Evolutionary conservation across 176 grass and related monocot species (phyloP).

Genomic region (Triticum dicoccoides): DNA sequence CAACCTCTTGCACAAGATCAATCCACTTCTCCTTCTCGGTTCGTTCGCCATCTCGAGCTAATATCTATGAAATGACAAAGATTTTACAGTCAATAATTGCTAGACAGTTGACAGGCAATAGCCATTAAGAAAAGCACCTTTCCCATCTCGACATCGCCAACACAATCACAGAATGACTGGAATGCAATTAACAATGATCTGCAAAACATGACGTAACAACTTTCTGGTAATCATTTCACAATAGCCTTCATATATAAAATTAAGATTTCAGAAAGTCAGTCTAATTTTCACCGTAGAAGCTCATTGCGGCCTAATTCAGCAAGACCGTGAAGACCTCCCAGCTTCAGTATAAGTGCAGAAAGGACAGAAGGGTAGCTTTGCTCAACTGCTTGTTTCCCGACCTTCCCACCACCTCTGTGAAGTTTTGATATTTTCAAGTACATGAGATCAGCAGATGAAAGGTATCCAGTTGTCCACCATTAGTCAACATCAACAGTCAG

Average conservation of each 20-base stretch:
- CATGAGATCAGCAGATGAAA: slow-evolving; percentile 37
- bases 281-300: slow-evolving; percentile 52
- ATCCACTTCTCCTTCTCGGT: slow-evolving; percentile 93
- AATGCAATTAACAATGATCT: slow-evolving; percentile 84
- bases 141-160: slow-evolving; percentile 92
- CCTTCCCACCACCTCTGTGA: slow-evolving; percentile 88
- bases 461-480: neutral
- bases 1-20: slow-evolving; percentile 86
- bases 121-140: slow-evolving; percentile 53
- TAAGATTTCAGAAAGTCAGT: neutral
- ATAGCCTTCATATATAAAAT: slow-evolving; percentile 17
- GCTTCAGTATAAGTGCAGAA: slow-evolving; percentile 83
- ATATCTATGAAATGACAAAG: slow-evolving; percentile 54
- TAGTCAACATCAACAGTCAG: slow-evolving; percentile 15
- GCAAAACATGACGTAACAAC: slow-evolving; percentile 29
- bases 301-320: slow-evolving; percentile 68
- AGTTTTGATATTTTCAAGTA: slow-evolving; percentile 31
- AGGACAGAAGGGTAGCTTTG: slow-evolving; percentile 89
- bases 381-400: slow-evolving; percentile 91
- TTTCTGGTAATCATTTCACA: slow-evolving; percentile 7
- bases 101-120: slow-evolving; percentile 30
- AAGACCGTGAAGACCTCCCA: slow-evolving; percentile 85
- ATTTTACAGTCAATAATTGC: slow-evolving; percentile 35
- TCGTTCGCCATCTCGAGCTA: slow-evolving; percentile 86
- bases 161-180: slow-evolving; percentile 97